phyloP scores from a whole-genome alignment of 208 protist species.

The Leishmania lainsoni region DNA sequence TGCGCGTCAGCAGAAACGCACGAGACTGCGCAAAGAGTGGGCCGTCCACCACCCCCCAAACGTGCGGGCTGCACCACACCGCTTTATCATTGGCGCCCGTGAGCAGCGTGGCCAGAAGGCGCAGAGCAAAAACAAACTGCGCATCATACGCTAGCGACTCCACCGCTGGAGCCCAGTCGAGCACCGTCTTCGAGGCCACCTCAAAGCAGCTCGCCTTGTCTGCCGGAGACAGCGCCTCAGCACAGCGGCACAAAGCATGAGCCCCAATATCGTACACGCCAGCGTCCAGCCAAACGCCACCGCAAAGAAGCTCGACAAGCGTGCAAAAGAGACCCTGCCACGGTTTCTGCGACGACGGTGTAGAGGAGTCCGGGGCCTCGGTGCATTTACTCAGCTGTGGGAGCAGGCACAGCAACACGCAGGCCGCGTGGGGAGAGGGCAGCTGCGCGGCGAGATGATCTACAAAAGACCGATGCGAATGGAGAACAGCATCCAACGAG shows the following conservation, averaged over 20 bases:
- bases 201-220: neutral
- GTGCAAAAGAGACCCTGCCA: conserved; percentile 21
- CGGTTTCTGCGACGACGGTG: neutral
- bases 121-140: conserved; percentile 15
- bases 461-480: neutral
- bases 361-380: neutral
- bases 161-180: neutral
- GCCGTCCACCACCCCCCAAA: conserved; percentile 18
- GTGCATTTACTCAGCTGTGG: conserved; percentile 11
- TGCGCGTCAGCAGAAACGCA: neutral
- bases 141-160: neutral
- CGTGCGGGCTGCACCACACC: neutral
- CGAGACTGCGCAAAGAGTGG: conserved; percentile 8
- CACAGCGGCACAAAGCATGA: conserved; percentile 6
- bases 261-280: conserved; percentile 11
- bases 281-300: neutral
- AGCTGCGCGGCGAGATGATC: neutral
- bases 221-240: neutral
- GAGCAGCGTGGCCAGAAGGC: conserved; percentile 16
- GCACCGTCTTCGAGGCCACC: neutral
- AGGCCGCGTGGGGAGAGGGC: conserved; percentile 13
- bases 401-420: conserved; percentile 25
- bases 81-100: too few species aligned
- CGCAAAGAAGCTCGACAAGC: conserved; percentile 30
- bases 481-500: conserved; percentile 14